phyloP scores from a whole-genome alignment of 805 yeast species.

The Millerozyma acaciae region DNA sequence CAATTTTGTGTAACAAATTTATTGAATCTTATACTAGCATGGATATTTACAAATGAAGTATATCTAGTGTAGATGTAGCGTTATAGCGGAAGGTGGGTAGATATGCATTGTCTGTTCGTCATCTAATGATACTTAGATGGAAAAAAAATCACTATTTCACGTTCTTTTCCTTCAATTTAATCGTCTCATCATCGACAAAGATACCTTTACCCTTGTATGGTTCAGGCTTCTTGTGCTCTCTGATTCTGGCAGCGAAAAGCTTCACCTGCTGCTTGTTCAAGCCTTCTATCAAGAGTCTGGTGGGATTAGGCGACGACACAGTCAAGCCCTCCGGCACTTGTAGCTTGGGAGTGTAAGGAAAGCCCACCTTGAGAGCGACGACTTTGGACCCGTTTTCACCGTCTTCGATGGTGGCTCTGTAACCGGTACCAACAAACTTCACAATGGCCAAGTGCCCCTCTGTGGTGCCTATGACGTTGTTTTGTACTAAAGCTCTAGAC shows the following conservation, averaged over 20 bases:
- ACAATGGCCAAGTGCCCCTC: slow-evolving; percentile 90
- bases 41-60: too few relatives aligned
- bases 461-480: slow-evolving; percentile 80
- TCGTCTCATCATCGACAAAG: slow-evolving; percentile 85
- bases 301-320: slow-evolving; percentile 78
- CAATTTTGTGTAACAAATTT: too few relatives aligned
- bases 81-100: too few relatives aligned
- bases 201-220: slow-evolving; percentile 99
- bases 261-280: slow-evolving; percentile 82
- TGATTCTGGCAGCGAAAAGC: slow-evolving; percentile 81
- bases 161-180: slow-evolving; percentile 86
- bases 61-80: too few relatives aligned
- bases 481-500: slow-evolving; percentile 69
- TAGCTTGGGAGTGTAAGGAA: slow-evolving; percentile 73
- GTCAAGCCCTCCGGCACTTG: slow-evolving; percentile 72
- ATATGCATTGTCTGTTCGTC: background rate
- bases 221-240: slow-evolving; percentile 91
- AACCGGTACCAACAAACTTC: slow-evolving; percentile 94
- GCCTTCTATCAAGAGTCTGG: slow-evolving; percentile 83
- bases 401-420: slow-evolving; percentile 77
- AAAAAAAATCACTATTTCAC: slow-evolving; percentile 55
- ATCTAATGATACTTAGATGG: background rate
- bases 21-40: too few relatives aligned
- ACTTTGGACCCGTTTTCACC: slow-evolving; percentile 41
- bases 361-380: slow-evolving; percentile 82